phyloP scores from a whole-genome alignment of 306 rosid species.

The Arachis stenosperma region DNA sequence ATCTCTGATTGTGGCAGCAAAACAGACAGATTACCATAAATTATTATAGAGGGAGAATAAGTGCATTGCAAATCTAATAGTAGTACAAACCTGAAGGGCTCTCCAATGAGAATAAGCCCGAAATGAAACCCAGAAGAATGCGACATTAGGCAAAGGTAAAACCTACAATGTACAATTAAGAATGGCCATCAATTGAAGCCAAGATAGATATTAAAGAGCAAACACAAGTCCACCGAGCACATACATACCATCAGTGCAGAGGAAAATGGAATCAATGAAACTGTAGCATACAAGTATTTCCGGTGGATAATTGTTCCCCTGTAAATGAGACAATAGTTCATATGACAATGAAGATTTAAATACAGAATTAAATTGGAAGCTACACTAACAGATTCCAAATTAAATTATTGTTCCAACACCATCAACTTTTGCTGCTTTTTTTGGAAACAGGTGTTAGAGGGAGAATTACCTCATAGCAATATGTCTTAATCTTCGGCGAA shows the following conservation, averaged over 20 bases:
- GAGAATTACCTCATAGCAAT: conserved; percentile 73
- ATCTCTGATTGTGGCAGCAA: conserved; percentile 10
- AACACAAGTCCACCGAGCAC: conserved; percentile 32
- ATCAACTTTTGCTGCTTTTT: no score
- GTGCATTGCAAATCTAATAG: conserved; percentile 21
- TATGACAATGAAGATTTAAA: conserved; percentile 31
- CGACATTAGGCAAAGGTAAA: conserved; percentile 88
- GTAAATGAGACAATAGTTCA: conserved; percentile 41
- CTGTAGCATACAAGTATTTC: conserved; percentile 77
- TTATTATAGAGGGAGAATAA: conserved; percentile 4
- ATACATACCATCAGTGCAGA: conserved; percentile 73
- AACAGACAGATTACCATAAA: conserved; percentile 25
- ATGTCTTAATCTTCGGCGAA: conserved; percentile 83
- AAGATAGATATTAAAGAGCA: conserved; percentile 25
- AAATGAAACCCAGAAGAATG: conserved; percentile 84
- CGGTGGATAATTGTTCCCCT: conserved; percentile 82
- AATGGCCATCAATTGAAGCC: conserved; percentile 23
- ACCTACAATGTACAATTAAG: conserved; percentile 58
- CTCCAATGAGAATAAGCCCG: conserved; percentile 96
- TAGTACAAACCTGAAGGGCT: conserved; percentile 68
- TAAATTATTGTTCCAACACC: conserved; percentile 13
- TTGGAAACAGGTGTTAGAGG: not conserved
- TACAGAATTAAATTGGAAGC: conserved; percentile 22
- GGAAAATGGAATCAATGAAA: conserved; percentile 75
- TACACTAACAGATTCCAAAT: conserved; percentile 24